Evolutionary conservation across 2,329 filamentous ascomycete species (phyloP), one percentile per base, ranked within the genome.

Genomic region (Fusarium pseudograminearum): DNA sequence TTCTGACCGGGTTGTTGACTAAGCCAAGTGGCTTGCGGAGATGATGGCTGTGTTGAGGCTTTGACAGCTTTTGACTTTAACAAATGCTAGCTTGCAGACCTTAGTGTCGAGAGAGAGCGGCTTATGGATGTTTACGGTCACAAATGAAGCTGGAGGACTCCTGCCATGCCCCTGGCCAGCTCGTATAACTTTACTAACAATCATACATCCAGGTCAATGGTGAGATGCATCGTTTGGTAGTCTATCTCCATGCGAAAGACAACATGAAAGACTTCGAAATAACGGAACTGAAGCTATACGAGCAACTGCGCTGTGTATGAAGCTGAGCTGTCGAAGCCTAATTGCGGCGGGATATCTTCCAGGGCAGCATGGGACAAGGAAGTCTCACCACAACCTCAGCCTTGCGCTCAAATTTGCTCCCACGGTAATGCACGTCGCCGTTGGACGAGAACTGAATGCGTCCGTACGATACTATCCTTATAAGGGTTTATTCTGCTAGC

Each of bases 1-100:
- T 59, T 16, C 47, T 26, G n/a, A 44, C 31, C 15, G 46, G 26
- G 20, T 7, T 40, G 4, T 15, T 30, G 56, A 66, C 52, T 56
- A 64, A 47, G 69, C 56, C 38, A 69, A 42, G 56, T 72, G 67
- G 34, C 66, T 59, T 40, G 51, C 51, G 38, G 57, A 56, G 48
- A 63, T 56, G 58, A 64, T 55, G 55, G 63, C 74, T 56, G 63
- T 76, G 64, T 70, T 78, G n/a, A 76, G 73, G 51, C 78, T 79
- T 70, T 78, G 77, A 14, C 76, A 70, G 10, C 76, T 77, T 53
- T 79, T 78, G 46, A 61, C 40, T 8, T 63, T 40, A 36, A 45
- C 36, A 44, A 36, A 51, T 9, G 58, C 52, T 31, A 65, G 48
- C 36, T 50, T 60, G 41, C 42, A 30, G 20, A 41, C 34, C 20